A percentile compares a stretch with the other conserved stretches of the same genome.
Evolutionary conservation across 2,329 filamentous ascomycete genomes (phyloP).

Genomic region (Leptographium radiaticola): DNA sequence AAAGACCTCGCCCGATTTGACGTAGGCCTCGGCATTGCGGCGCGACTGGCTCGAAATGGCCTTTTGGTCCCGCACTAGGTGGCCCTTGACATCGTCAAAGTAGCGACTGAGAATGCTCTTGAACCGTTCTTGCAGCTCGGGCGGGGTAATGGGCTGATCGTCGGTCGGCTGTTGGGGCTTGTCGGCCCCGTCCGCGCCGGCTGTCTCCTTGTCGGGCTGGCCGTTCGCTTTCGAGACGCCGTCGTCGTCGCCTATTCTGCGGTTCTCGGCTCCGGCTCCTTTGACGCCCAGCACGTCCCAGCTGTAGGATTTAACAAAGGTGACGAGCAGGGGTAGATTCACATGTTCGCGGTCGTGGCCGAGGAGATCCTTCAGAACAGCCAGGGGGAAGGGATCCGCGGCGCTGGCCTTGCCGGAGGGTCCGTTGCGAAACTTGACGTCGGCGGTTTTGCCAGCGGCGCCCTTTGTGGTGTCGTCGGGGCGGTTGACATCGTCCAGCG

Average conservation of each 20-base stretch:
- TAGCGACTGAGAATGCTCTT: conserved; percentile 75
- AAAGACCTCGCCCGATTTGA: conserved; percentile 96
- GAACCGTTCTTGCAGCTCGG: conserved; percentile 75
- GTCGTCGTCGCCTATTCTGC: conserved; percentile 78
- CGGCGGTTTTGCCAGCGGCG: conserved; percentile 48
- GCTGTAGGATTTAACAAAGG: conserved; percentile 91
- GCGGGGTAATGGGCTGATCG: conserved; percentile 52
- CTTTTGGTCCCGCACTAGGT: conserved; percentile 85
- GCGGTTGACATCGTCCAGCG: conserved; percentile 53
- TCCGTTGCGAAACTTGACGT: conserved; percentile 40
- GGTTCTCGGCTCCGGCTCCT: conserved; percentile 56
- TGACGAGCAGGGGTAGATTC: conserved; percentile 81
- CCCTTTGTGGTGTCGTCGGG: conserved; percentile 52
- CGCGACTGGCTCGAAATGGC: conserved; percentile 74
- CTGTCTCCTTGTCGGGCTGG: conserved; percentile 16
- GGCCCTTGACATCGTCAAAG: conserved; percentile 82
- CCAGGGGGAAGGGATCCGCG: conserved; percentile 85
- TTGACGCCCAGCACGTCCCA: conserved; percentile 90
- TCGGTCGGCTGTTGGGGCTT: neutral
- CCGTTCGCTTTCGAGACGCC: conserved; percentile 33
- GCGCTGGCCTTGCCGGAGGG: conserved; percentile 49
- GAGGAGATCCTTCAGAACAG: conserved; percentile 93
- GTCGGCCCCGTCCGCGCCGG: conserved; percentile 21
- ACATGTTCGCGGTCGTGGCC: conserved; percentile 86
- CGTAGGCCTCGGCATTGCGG: conserved; percentile 94